Evolutionary conservation across 495 filamentous ascomycete species (phyloP), one percentile per base, ranked within the genome.

Genomic region (Filosporella fistucella): DNA sequence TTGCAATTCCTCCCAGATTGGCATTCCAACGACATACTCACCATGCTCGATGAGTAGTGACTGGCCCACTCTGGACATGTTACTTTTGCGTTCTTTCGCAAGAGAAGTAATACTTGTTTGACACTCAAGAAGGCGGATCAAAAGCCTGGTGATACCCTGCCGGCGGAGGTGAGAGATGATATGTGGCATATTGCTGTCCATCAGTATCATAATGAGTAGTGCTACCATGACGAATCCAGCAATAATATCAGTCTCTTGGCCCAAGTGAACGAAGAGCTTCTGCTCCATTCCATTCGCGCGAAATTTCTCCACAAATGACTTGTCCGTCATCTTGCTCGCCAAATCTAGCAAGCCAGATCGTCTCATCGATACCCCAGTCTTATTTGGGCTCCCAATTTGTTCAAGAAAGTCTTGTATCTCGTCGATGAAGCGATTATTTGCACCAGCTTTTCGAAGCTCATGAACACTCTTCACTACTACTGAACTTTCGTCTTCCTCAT

Each of bases 381-480:
- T 46, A 5, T 52, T 60, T 3, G 74, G 67, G 30, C 75, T 69
- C 41, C 86, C 82, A 51, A 98, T 85, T 49, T 94, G 86, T 47
- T 94, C 89, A 48, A 95, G 73, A 9, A 95, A 71, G 40, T 88
- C 82, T 56, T 91, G 87, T 42, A 94, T 74, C 39, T 89, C 85
- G 54, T 88, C 81, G 6, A 83, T 66, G 47, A 94, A 90, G 16
- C 89, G 84, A 39, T 81, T 83, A 61, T 91, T 94, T 18, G 83
- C 82, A 7, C 93, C 93, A 30, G 89, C 82, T 53, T 89, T 85
- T 51, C 90, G 77, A 34, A 98, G 72, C 62, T 98, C 93, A 59
- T 97, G 90, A 26, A 96, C 86, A 52, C 83, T 93, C 39, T 85
- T 80, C 47, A 96, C 82, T 21, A 74, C 75, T 22, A 71, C 60